These are phyloP conservation scores for Thinopyrum elongatum DNA, from an alignment of 176 grass and related monocot genomes.

Conservation along the genomic window DNA sequence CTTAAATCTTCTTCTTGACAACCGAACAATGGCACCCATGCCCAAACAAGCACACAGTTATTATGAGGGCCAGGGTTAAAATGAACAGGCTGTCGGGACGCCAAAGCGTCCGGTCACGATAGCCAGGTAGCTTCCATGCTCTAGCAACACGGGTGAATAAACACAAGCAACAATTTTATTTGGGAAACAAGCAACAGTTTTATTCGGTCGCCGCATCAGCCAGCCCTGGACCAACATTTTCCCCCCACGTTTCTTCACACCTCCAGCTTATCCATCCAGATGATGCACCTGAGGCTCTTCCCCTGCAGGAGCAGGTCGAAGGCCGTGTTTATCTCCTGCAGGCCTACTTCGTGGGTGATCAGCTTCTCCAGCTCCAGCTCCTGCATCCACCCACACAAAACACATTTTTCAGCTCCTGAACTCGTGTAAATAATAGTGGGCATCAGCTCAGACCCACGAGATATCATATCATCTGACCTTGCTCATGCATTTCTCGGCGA, in stretches of 20 bases:
- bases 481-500: slow-evolving; percentile 57
- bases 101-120: too few relatives aligned
- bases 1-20: too few relatives aligned
- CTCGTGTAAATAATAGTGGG: background rate
- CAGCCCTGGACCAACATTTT: background rate
- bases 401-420: background rate
- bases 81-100: too few relatives aligned
- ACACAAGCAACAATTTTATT: background rate
- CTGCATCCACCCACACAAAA: slow-evolving; percentile 22
- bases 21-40: too few relatives aligned
- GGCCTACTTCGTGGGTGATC: slow-evolving; percentile 58
- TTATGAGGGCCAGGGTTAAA: too few relatives aligned
- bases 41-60: too few relatives aligned
- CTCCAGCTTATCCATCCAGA: slow-evolving; percentile 72
- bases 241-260: background rate
- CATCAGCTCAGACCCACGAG: background rate
- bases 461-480: slow-evolving; percentile 34
- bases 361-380: slow-evolving; percentile 66
- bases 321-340: slow-evolving; percentile 69
- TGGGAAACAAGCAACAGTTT: background rate
- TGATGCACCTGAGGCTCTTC: slow-evolving; percentile 69
- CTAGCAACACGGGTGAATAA: background rate
- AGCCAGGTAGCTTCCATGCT: too few relatives aligned
- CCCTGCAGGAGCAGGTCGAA: slow-evolving; percentile 67
- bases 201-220: background rate